Evolutionary conservation across 805 yeast genomes (phyloP).

Genomic region (Candida namnaoensis): DNA sequence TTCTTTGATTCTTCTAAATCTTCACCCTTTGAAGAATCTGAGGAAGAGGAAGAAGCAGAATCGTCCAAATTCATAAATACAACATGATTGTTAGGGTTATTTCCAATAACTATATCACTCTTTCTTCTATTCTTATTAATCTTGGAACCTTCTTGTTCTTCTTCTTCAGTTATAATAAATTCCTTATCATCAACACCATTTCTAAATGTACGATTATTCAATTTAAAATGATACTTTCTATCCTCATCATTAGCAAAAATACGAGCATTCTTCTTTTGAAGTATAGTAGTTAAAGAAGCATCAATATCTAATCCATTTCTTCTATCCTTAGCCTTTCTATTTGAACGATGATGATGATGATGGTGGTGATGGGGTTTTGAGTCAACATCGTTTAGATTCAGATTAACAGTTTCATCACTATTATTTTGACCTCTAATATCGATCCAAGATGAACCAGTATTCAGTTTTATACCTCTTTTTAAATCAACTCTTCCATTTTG

Average conservation of each 20-base stretch:
- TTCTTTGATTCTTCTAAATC: no score
- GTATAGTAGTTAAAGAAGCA: constrained; percentile 10
- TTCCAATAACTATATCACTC: no score
- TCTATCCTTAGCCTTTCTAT: not conserved
- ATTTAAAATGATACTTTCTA: no score
- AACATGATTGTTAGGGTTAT: no score
- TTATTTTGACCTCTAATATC: not conserved
- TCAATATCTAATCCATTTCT: constrained; percentile 2
- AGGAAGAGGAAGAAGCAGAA: no score
- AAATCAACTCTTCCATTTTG: not conserved
- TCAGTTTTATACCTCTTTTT: not conserved
- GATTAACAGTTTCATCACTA: not conserved
- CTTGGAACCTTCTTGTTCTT: no score
- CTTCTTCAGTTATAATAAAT: not conserved
- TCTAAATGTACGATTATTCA: no score
- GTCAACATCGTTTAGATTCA: not conserved
- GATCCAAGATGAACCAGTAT: not conserved
- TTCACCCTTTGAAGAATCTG: no score
- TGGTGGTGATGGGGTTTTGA: not conserved
- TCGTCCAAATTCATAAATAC: no score
- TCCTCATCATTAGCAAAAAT: no score
- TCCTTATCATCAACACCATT: no score
- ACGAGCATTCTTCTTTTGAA: not conserved
- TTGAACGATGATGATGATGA: not conserved
- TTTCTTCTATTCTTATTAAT: no score